Percentiles rank a stretch among this genome's conserved stretches.
Conservation (phyloP, 2,329 filamentous ascomycete species). For the Diaporthe capsici region DNA sequence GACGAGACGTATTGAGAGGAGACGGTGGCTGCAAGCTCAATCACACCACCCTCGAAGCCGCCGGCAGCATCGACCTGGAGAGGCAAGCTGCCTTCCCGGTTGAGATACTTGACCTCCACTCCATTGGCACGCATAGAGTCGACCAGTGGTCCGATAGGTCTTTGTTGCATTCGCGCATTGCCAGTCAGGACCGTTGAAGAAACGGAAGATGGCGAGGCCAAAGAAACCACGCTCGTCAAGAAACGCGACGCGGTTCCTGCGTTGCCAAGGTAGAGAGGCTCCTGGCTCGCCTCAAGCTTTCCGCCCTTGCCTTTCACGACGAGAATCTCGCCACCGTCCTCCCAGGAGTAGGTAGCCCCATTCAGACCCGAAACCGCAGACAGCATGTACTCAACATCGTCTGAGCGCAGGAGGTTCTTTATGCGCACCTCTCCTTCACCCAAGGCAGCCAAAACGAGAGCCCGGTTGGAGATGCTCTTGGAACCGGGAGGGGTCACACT, state of each 20-base stretch:
- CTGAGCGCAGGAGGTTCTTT: constrained; percentile 93
- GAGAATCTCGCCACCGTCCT: constrained; percentile 92
- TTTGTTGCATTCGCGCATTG: constrained; percentile 95
- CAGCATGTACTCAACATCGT: constrained; percentile 98
- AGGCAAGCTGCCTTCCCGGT: constrained; percentile 86
- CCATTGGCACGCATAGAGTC: constrained; percentile 91
- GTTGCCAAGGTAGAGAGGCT: constrained; percentile 92
- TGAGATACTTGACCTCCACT: constrained; percentile 87
- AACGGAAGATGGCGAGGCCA: constrained; percentile 78
- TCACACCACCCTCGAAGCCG: constrained; percentile 87
- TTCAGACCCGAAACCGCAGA: constrained; percentile 88
- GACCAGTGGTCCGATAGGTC: constrained; percentile 93
- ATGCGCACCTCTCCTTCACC: constrained; percentile 89
- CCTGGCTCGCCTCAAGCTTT: constrained; percentile 79
- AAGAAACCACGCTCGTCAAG: constrained; percentile 89
- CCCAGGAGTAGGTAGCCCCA: constrained; percentile 92
- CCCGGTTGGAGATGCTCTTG: constrained; percentile 97
- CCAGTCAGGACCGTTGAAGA: constrained; percentile 87
- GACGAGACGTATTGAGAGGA: constrained; percentile 99
- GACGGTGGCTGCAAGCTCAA: constrained; percentile 93
- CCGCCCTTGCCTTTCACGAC: constrained; percentile 94
- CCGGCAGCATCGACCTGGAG: constrained; percentile 85
- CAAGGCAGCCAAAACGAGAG: constrained; percentile 92
- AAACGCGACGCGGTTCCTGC: constrained; percentile 97
- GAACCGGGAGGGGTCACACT: constrained; percentile 92